Base-by-base conservation (phyloP, 2,329 filamentous ascomycete genomes). In the Penicillium sp. region DNA sequence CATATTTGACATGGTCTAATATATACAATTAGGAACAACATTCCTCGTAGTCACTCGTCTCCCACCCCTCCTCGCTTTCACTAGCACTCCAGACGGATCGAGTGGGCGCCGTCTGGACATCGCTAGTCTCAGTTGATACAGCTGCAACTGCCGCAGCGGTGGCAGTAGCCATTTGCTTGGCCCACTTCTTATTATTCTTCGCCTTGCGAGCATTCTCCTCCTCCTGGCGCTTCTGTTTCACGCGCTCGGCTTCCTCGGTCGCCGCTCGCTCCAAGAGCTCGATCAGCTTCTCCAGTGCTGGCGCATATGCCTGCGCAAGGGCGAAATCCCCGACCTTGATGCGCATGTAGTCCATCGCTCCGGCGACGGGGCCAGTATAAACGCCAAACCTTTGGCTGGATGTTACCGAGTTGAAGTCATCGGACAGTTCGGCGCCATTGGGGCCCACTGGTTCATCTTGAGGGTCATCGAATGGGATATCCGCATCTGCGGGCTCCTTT, bases 341-440 rank as follows among this genome's bases (percentile, higher is more conserved):
- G 4, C 81, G 78, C 84, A 88, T 86, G 59, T 85, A 84, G 68
- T 88, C 85, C 63, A 86, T 87, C 0, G 84, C 83, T 13, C 85
- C 77, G 22, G 79, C 78, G 38, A 86, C 76, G 46, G 83, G 83
- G 72, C 84, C 79, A 13, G 24, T 53, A 14, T 50, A 24, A 45
- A 54, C n/a, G 26, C 35, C 31, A 48, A 45, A 4, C 13, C 14
- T 24, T 37, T 22, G 54, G 14, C 26, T 31, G 8, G 45, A 53
- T 5, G 6, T 11, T 11, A 50, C 39, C 38, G 64, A 49, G n/a
- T 47, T 48, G 40, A 66, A 62, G 18, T 59, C 60, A 24, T 65
- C 61, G 5, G 58, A 42, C 9, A 64, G 44, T 18, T 53, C 9
- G 29, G 55, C 34, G 11, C 45, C 58, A 10, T 37, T 29, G 31